Conservation (phyloP, 2,329 filamentous ascomycete genomes). For the Neopestalotiopsis clavispora region DNA sequence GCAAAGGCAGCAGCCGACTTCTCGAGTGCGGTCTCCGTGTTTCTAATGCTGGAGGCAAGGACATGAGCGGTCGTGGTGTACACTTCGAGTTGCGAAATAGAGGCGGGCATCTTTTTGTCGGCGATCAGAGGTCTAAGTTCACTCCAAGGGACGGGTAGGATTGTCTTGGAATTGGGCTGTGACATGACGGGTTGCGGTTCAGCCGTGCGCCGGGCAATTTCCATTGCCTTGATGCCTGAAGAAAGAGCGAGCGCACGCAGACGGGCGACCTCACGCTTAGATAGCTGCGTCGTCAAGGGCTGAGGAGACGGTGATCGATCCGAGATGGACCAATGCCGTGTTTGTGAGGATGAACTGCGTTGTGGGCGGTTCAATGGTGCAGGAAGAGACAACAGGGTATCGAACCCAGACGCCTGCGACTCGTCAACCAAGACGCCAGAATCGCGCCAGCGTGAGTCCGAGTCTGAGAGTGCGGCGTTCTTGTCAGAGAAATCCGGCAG, state of each 20-base stretch:
- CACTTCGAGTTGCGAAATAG: conserved; percentile 46
- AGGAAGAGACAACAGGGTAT: conserved; percentile 36
- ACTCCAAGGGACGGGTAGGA: conserved; percentile 41
- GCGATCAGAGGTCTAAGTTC: conserved; percentile 46
- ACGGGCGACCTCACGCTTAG: conserved; percentile 79
- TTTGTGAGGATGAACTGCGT: conserved; percentile 22
- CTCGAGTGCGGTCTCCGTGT: conserved; percentile 61
- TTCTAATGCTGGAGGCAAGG: conserved; percentile 51
- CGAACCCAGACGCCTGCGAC: conserved; percentile 37
- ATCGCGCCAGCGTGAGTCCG: conserved; percentile 38
- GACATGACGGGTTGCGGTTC: conserved; percentile 45
- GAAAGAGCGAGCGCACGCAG: conserved; percentile 77
- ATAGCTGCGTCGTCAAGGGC: conserved; percentile 47
- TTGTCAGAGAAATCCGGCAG: conserved; percentile 26
- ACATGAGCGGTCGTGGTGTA: conserved; percentile 60
- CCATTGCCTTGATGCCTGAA: conserved; percentile 87
- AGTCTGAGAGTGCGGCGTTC: conserved; percentile 44
- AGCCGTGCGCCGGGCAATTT: conserved; percentile 72
- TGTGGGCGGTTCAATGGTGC: conserved; percentile 19
- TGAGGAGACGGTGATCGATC: conserved; percentile 44
- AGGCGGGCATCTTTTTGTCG: conserved; percentile 33
- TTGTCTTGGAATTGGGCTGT: conserved; percentile 28
- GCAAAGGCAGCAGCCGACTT: conserved; percentile 64
- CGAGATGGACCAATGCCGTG: conserved; percentile 57
- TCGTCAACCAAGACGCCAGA: conserved; percentile 34